phyloP scores from a whole-genome alignment of 805 yeast genomes.

The Starmera dryadoides region DNA sequence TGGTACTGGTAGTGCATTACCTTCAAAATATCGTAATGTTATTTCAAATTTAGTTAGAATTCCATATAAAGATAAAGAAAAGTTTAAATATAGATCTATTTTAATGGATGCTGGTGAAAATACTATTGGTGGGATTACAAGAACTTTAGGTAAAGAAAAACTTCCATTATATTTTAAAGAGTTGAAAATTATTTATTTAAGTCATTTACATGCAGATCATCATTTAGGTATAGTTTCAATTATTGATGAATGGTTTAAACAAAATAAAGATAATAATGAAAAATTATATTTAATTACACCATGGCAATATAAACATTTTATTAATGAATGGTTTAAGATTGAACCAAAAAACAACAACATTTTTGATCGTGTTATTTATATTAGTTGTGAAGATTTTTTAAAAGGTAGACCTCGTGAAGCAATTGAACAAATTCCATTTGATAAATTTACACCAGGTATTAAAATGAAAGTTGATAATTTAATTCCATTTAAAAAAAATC shows the following conservation, averaged over 20 bases:
- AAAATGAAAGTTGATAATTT: background rate
- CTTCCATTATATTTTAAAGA: conserved; percentile 44
- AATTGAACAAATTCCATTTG: conserved; percentile 21
- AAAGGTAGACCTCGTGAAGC: conserved; percentile 27
- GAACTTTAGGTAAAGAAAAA: conserved; percentile 50
- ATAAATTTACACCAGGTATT: conserved; percentile 6
- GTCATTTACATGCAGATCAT: conserved; percentile 97
- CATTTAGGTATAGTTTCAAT: conserved; percentile 78
- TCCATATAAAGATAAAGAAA: conserved; percentile 32
- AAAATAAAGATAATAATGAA: conserved; percentile 30
- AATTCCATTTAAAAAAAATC: conserved; percentile 13
- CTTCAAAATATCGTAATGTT: conserved; percentile 80
- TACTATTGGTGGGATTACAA: conserved; percentile 62
- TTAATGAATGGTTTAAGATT: conserved; percentile 58
- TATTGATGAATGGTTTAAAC: conserved; percentile 56
- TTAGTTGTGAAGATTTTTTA: conserved; percentile 57
- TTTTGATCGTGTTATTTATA: conserved; percentile 36
- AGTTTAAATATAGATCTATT: conserved; percentile 32
- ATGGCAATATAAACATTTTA: conserved; percentile 60
- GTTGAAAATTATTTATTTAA: conserved; percentile 57
- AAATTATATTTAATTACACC: conserved; percentile 63
- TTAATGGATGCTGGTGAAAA: conserved; percentile 95
- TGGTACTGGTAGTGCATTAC: conserved; percentile 93
- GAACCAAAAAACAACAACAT: conserved; percentile 31
- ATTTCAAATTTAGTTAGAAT: conserved; percentile 70